Conservation (phyloP, 441 rosid species). For the Daphne laureola region DNA sequence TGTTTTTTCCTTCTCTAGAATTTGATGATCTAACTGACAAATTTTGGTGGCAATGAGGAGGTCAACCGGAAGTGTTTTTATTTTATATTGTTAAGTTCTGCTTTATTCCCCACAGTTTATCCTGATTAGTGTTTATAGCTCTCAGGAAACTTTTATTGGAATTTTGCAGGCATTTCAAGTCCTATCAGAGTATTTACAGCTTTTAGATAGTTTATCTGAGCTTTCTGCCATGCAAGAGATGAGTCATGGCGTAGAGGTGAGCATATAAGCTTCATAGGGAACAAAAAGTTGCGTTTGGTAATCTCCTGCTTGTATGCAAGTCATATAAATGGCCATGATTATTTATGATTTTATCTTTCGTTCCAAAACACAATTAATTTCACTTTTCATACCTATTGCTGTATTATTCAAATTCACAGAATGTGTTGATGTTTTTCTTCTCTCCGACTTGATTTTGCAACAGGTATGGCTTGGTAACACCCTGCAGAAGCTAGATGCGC, state of each 20-base stretch:
- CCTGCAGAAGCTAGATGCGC: conserved; percentile 93
- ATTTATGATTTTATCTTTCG: conserved; percentile 8
- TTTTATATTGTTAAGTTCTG: too few relatives aligned
- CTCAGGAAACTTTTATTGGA: conserved; percentile 13
- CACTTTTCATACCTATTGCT: conserved; percentile 13
- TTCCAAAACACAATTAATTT: conserved; percentile 1
- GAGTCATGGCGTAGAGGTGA: conserved; percentile 97
- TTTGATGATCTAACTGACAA: too few relatives aligned
- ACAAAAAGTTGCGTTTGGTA: conserved; percentile 1
- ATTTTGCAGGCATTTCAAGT: conserved; percentile 89
- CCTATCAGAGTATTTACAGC: conserved; percentile 89
- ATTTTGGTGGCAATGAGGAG: too few relatives aligned
- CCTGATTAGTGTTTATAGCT: conserved; percentile 10
- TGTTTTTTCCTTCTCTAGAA: too few relatives aligned
- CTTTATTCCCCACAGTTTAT: conserved; percentile 3
- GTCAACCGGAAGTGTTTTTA: too few relatives aligned
- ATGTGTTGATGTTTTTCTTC: conserved; percentile 14
- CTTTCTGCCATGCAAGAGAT: conserved; percentile 87
- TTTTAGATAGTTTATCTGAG: conserved; percentile 83
- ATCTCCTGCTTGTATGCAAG: conserved; percentile 1
- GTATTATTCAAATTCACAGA: conserved; percentile 5
- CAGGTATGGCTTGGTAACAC: conserved; percentile 99
- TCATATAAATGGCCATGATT: conserved; percentile 5
- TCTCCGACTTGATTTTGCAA: conserved; percentile 23
- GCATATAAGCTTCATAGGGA: conserved; percentile 13